Evolutionary conservation across 345 rosid species (phyloP), one percentile per base, ranked within the genome.

Genomic region (Microthlaspi erraticum): DNA sequence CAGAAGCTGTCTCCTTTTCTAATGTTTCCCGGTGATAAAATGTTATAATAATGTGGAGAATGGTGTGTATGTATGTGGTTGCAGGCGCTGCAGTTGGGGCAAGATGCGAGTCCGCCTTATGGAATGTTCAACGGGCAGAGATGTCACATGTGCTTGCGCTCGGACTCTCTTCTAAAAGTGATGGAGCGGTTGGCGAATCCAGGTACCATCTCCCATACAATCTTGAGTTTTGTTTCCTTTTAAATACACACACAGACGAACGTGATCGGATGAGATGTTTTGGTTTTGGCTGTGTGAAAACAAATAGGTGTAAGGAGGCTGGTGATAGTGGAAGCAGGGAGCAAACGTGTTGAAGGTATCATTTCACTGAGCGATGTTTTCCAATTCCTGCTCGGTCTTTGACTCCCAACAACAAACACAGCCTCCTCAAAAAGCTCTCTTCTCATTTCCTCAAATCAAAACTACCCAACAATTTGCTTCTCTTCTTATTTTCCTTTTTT

Each of bases 331-430:
- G 96, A 89, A 75, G 88, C 89, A 31, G 96, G 96, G 46, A 89
- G 89, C 87, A 89, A 83, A 78, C 96, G 96, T 10, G 96, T 90
- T 10, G 87, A 90, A 86, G 97, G 94, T 65, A 81, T 88, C 37
- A 81, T 90, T 45, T 84, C 97, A 7, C 50, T 90, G 64, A 85
- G 90, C 51, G 94, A 90, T 70, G 81, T 90, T 56, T 86, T 88
- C 77, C 79, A 68, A 67, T 88, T 83, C 77, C 82, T 90, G 73
- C 87, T 88, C 38, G 94, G 85, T 61, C 80, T 80, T 65, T 80
- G 79, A 79, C 73, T 54, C 60, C 26, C 26, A 58, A 26, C 69
- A 51, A 7, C 56, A 33, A 17, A 42, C n/a, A 42, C 41, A 10
- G 9, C 64, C 46, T 56, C 55, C 43, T 12, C 38, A 33, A 33